phyloP scores from a whole-genome alignment of 371 early-diverging fungal genomes.

The Actinomortierella wolfii region DNA sequence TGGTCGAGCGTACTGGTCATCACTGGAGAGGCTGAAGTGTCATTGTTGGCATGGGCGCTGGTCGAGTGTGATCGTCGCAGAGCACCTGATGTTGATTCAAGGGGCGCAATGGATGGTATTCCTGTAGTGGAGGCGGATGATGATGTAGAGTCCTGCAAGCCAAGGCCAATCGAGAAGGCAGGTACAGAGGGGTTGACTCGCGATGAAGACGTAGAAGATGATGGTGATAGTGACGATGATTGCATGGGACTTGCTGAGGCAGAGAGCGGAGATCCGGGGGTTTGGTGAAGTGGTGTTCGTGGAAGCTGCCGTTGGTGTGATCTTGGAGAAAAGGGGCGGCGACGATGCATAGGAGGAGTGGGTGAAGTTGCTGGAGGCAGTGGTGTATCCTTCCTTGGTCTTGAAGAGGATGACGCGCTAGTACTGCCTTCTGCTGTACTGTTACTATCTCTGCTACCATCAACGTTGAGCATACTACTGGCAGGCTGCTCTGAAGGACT shows the following conservation, averaged over 20 bases:
- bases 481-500: too few relatives aligned
- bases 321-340: too few relatives aligned
- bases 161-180: slow-evolving; percentile 26
- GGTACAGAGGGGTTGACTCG: slow-evolving; percentile 13
- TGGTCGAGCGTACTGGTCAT: not conserved
- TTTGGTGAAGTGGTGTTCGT: too few relatives aligned
- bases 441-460: too few relatives aligned
- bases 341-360: too few relatives aligned
- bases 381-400: slow-evolving; percentile 38
- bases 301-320: too few relatives aligned
- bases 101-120: not conserved
- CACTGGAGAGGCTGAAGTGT: not conserved
- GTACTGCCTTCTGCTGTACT: not conserved
- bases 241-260: too few relatives aligned
- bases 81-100: slow-evolving; percentile 2
- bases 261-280: too few relatives aligned
- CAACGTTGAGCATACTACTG: too few relatives aligned
- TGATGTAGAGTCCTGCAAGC: slow-evolving; percentile 4
- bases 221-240: not conserved
- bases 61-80: not conserved
- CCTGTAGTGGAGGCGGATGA: not conserved
- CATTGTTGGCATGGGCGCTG: too few relatives aligned
- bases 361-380: slow-evolving; percentile 20
- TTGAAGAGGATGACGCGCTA: slow-evolving; percentile 7
- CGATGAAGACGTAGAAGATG: slow-evolving; percentile 6